phyloP scores from a whole-genome alignment of 1,284 basidiomycete genomes.

The Singerocomus inundabilis region DNA sequence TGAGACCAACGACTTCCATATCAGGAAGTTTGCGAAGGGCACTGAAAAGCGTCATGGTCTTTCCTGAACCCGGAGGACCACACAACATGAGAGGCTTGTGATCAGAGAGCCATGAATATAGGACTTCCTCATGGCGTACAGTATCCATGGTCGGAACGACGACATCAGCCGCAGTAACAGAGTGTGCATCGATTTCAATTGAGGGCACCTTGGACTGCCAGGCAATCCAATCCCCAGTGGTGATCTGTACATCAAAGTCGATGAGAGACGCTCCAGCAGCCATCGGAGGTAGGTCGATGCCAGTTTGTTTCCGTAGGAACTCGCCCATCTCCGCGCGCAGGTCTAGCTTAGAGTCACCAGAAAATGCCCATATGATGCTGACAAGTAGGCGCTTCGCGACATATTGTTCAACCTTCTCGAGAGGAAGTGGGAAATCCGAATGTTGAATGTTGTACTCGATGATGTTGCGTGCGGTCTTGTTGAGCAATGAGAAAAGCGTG shows the following conservation, averaged over 20 bases:
- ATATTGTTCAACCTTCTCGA: conserved; percentile 87
- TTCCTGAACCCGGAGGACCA: conserved; percentile 98
- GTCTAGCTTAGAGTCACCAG: conserved; percentile 92
- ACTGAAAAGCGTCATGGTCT: conserved; percentile 99
- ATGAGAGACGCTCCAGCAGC: conserved; percentile 81
- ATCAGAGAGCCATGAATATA: conserved; percentile 98
- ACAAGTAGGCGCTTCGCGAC: conserved; percentile 89
- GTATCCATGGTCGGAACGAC: conserved; percentile 99
- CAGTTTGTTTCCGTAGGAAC: conserved; percentile 82
- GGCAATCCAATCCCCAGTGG: conserved; percentile 83
- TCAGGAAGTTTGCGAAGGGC: conserved; percentile 96
- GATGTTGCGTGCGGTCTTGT: conserved; percentile 93
- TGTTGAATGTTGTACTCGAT: conserved; percentile 96
- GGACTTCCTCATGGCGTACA: conserved; percentile 96
- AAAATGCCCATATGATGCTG: conserved; percentile 97
- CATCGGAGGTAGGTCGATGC: conserved; percentile 85
- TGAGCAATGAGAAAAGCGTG: conserved; percentile 95
- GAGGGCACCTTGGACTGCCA: conserved; percentile 94
- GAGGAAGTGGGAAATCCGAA: conserved; percentile 87
- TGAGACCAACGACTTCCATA: conserved; percentile 98
- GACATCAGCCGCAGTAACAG: conserved; percentile 92
- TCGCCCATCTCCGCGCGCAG: conserved; percentile 89
- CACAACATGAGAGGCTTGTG: conserved; percentile 99
- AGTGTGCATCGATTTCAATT: conserved; percentile 96
- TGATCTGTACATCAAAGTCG: conserved; percentile 92